Base-by-base conservation (phyloP, 2,329 filamentous ascomycete species). In the Diaporthe citri region DNA sequence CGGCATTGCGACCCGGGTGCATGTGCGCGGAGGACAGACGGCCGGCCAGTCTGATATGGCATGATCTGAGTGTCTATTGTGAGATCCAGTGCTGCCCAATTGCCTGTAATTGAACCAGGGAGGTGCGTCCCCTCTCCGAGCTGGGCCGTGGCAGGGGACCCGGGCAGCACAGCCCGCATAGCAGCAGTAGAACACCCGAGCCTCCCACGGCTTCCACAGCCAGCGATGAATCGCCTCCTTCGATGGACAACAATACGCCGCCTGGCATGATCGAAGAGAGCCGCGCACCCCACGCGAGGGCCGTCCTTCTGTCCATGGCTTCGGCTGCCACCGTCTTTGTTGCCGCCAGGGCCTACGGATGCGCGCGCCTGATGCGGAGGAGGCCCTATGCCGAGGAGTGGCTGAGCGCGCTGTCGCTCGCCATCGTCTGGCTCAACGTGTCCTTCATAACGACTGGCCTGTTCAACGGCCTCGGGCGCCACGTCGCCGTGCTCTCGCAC, bases 381-480 rank as follows among this genome's bases (percentile, higher is more conserved):
- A 67, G 43, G 46, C 43, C 52, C 46, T 67, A 67, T 7, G 62
- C 46, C 20, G 62, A 67, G 62, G 62, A 51, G 62, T 67, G 62
- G 62, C 62, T 67, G 62, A 51, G 62, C 31, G 43, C 52, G 62
- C 43, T 67, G 62, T 67, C 62, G 46, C 62, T 51, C 20, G 62
- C 41, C 20, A 51, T 52, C 22, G 31, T 67, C 28, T 67, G 62
- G 62, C 31, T 67, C 31, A 67, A 52, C 31, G 62, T 67, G 43
- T 52, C 62, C 12, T 52, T 67, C 31, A 67, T 67, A 46, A 48
- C 20, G 5, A 36, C 31, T 17, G 62, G 31, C 15, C 48, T 67
- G 3, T 52, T 17, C 43, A 67, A 25, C 28, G 62, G 62, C 13
- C 62, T 67, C 22, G 46, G 62, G 22, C 62, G 43, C 43, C 62